A percentile compares a stretch with the other conserved stretches of the same genome.
phyloP scores from a whole-genome alignment of 305 asterid species.

The Fraxinus albicans region DNA sequence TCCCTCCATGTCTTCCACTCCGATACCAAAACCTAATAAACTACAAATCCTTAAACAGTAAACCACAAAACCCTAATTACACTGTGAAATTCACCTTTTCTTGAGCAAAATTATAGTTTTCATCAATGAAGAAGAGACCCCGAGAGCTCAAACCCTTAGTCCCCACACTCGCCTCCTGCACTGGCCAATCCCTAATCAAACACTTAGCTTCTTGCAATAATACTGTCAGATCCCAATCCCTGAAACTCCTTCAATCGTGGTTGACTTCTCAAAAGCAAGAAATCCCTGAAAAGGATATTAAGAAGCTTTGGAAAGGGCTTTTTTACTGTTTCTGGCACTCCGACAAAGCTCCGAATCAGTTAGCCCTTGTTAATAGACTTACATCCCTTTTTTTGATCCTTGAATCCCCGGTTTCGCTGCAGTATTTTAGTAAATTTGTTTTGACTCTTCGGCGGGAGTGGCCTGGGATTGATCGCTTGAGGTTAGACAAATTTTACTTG shows the following conservation, averaged over 20 bases:
- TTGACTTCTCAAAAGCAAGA: constrained; percentile 19
- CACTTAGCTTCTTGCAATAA: constrained; percentile 75
- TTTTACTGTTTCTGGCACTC: constrained; percentile 92
- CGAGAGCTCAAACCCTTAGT: constrained; percentile 59
- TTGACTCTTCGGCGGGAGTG: constrained; percentile 80
- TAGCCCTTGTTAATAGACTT: constrained; percentile 54
- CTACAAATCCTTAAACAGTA: not conserved
- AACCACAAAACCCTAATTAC: not conserved
- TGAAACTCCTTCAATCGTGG: constrained; percentile 46
- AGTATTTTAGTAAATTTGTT: constrained; percentile 60
- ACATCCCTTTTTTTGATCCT: constrained; percentile 57
- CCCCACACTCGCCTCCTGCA: constrained; percentile 46
- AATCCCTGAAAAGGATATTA: constrained; percentile 64
- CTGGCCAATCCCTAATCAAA: constrained; percentile 63
- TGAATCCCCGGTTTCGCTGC: constrained; percentile 51
- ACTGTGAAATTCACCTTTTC: not conserved
- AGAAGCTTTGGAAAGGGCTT: constrained; percentile 86
- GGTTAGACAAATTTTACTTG: constrained; percentile 87
- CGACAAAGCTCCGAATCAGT: constrained; percentile 76
- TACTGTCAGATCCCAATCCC: constrained; percentile 72
- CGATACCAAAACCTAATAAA: not conserved
- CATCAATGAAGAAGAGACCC: constrained; percentile 67
- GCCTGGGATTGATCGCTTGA: constrained; percentile 83
- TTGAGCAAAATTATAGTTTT: not conserved
- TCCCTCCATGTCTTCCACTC: not conserved